These are phyloP conservation scores for Vitellaria paradoxa DNA, from an alignment of 179 eudicot genomes.

Conservation along the genomic window DNA sequence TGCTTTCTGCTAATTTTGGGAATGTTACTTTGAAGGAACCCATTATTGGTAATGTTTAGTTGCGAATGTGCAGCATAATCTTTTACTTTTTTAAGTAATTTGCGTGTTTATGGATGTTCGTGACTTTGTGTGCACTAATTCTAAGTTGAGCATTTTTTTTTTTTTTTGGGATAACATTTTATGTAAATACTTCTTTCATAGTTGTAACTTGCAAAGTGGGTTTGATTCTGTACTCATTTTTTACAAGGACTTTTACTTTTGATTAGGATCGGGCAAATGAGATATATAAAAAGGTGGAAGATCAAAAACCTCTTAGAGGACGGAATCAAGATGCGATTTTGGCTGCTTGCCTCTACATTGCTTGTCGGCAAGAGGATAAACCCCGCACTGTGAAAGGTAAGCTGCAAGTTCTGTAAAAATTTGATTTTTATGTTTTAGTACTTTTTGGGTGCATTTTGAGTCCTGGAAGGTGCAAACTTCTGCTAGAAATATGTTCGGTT, in stretches of 20 bases:
- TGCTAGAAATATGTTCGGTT: slow-evolving; percentile 91
- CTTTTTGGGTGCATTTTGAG: slow-evolving; percentile 40
- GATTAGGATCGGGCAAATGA: slow-evolving; percentile 95
- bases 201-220: too few species aligned
- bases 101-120: too few species aligned
- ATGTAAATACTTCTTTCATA: too few species aligned
- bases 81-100: too few species aligned
- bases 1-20: too few species aligned
- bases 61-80: too few species aligned
- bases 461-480: slow-evolving; percentile 50
- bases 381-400: slow-evolving; percentile 95
- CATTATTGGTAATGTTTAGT: too few species aligned
- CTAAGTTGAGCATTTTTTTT: not conserved
- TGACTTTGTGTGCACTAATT: too few species aligned
- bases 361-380: slow-evolving; percentile 94
- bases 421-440: slow-evolving; percentile 24
- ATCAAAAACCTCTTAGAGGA: slow-evolving; percentile 93
- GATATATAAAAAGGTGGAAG: slow-evolving; percentile 95
- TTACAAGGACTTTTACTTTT: not conserved
- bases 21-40: too few species aligned
- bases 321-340: slow-evolving; percentile 94
- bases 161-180: too few species aligned
- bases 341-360: slow-evolving; percentile 96
- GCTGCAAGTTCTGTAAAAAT: not conserved
- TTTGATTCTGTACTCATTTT: too few species aligned